Conservation (phyloP, 495 filamentous ascomycete species). For the Neurospora sp. region DNA sequence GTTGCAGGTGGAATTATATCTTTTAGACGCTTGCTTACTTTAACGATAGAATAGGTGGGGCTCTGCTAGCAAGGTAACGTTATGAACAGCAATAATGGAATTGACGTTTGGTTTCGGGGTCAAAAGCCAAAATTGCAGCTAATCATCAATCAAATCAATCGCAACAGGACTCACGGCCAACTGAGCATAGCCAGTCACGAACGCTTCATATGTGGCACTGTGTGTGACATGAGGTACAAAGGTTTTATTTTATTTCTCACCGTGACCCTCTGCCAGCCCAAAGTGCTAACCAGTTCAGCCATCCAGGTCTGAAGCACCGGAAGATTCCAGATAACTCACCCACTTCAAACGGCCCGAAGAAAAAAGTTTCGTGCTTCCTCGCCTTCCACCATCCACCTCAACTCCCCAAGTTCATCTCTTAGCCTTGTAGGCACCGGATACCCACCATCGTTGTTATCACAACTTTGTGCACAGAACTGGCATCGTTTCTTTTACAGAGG, state of each 20-base stretch:
- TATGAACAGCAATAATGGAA: neutral
- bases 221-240: neutral
- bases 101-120: neutral
- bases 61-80: neutral
- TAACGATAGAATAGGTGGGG: neutral
- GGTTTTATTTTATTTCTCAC: neutral
- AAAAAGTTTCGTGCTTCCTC: neutral
- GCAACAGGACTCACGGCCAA: neutral
- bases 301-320: neutral
- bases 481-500: neutral
- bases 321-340: neutral
- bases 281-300: neutral
- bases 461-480: neutral
- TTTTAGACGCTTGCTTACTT: neutral
- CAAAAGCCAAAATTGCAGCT: neutral
- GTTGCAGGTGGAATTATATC: neutral
- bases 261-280: neutral
- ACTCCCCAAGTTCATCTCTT: too few species aligned
- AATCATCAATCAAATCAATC: neutral
- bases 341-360: neutral
- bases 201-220: neutral
- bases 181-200: neutral
- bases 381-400: neutral
- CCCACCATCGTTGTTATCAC: too few species aligned
- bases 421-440: too few species aligned